A percentile compares a stretch with the other conserved stretches of the same genome.
Evolutionary conservation across 352 stramenopile genomes (phyloP).

Genomic region (Albugo laibachii): DNA sequence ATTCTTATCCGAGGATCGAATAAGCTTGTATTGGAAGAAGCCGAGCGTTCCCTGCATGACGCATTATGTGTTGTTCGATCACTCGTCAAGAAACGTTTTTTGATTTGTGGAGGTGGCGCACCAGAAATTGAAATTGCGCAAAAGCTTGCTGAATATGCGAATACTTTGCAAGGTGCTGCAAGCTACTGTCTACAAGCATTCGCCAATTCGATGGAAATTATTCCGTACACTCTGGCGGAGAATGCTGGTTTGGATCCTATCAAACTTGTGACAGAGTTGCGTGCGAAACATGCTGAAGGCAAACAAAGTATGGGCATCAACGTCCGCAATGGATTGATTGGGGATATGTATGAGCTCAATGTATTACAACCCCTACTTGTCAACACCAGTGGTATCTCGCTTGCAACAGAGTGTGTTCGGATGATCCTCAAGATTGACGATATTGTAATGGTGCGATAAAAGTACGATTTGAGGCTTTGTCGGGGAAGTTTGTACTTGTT

Average conservation of each 20-base stretch:
- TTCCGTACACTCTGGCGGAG: slow-evolving; percentile 98
- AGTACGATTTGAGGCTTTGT: too few relatives aligned
- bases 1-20: slow-evolving; percentile 97
- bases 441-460: slow-evolving; percentile 93
- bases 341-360: slow-evolving; percentile 97
- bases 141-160: slow-evolving; percentile 83
- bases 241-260: slow-evolving; percentile 99
- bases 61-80: slow-evolving; percentile 94
- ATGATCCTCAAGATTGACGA: slow-evolving; percentile 99
- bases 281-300: slow-evolving; percentile 86
- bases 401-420: slow-evolving; percentile 96
- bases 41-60: slow-evolving; percentile 96
- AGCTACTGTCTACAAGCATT: slow-evolving; percentile 96
- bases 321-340: slow-evolving; percentile 90
- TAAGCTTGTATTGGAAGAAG: slow-evolving; percentile 96
- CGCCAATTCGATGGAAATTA: slow-evolving; percentile 93
- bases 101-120: slow-evolving; percentile 95
- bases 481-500: too few relatives aligned
- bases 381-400: slow-evolving; percentile 91
- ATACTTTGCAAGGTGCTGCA: slow-evolving; percentile 85
- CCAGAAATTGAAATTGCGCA: slow-evolving; percentile 94
- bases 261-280: slow-evolving; percentile 93
- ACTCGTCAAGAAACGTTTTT: slow-evolving; percentile 97
- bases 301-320: slow-evolving; percentile 90
- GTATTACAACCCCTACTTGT: slow-evolving; percentile 98